These are phyloP conservation scores for Gaertneriomyces semiglobifer DNA, from an alignment of 192 early-diverging fungal genomes.

Conservation along the genomic window DNA sequence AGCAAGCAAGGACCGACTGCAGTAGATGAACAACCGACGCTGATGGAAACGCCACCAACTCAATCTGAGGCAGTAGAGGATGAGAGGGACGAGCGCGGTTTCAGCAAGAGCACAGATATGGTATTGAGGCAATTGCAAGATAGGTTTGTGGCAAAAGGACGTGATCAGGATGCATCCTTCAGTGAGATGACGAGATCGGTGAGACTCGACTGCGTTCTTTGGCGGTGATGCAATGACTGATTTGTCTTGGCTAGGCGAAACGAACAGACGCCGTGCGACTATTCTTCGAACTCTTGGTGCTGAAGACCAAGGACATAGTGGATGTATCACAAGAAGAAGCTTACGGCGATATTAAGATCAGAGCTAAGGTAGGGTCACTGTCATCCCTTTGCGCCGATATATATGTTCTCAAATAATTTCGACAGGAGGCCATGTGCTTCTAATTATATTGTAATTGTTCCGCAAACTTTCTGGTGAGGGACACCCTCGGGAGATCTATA, in stretches of 20 bases:
- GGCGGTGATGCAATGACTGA: not conserved
- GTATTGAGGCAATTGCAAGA: conserved; percentile 34
- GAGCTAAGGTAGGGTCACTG: conserved; percentile 29
- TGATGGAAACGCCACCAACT: not conserved
- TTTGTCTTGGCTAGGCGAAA: not conserved
- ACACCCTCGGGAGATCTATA: no score
- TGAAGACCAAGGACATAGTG: conserved; percentile 83
- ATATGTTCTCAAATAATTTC: no score
- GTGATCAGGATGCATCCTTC: conserved; percentile 10
- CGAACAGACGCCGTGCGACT: conserved; percentile 71
- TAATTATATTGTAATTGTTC: no score
- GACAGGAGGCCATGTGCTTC: no score
- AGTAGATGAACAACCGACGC: no score
- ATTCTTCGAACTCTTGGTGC: conserved; percentile 90
- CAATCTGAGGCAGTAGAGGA: not conserved
- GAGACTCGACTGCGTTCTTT: not conserved
- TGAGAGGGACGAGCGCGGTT: conserved; percentile 10
- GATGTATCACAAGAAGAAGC: conserved; percentile 73
- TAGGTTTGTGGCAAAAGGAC: conserved; percentile 25
- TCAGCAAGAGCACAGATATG: conserved; percentile 33
- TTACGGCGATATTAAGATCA: conserved; percentile 80
- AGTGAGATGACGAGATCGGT: conserved; percentile 20
- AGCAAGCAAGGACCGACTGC: no score
- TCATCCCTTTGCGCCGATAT: no score
- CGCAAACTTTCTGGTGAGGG: no score